Evolutionary conservation across 192 early-diverging fungal species (phyloP), one percentile per base, ranked within the genome.

Genomic region (Entomortierella lignicola): DNA sequence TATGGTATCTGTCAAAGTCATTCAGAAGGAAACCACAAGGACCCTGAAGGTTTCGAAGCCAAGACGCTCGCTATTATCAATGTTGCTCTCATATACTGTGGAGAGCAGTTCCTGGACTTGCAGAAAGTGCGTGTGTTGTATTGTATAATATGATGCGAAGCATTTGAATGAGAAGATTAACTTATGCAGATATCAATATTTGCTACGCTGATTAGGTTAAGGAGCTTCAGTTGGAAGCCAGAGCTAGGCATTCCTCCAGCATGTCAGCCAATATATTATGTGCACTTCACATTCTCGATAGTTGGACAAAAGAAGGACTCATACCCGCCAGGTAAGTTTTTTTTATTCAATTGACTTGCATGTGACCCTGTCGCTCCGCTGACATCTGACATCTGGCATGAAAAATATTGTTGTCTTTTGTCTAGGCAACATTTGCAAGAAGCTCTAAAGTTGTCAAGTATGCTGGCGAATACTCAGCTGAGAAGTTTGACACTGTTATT

Each of bases 401-500:
- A 34, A 58, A 58, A 29, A 41, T 25, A 13, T 55, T n/a, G 17
- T 56, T 29, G 17, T n/a, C 30, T 0, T 72, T 29, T 63, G 7
- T 39, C 12, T 57, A 85, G 83, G 23, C 81, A 85, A 74, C 75
- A 80, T 59, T 41, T 85, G n/a, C 66, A 69, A 5, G 83, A 85
- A 54, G 59, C 83, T 2, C 47, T 85, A n/a, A 72, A 64, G 39
- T 55, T 73, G 1, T 85, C 83, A 0, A 55, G 62, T 23, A 53
- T 71, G 2, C 12, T 80, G 39, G 32, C 60, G 30, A 85, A 82
- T 48, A 74, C 80, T 10, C 83, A 85, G 41, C 26, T 85, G 57
- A 82, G 81, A 32, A 67, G 70, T 18, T 29, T 85, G 63, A 71
- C 80, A 18, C 51, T 85, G 12, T 42, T 81, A 11, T 47, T 82